Conservation (phyloP, 768 basidiomycete genomes). For the Boletus barrowsii region DNA sequence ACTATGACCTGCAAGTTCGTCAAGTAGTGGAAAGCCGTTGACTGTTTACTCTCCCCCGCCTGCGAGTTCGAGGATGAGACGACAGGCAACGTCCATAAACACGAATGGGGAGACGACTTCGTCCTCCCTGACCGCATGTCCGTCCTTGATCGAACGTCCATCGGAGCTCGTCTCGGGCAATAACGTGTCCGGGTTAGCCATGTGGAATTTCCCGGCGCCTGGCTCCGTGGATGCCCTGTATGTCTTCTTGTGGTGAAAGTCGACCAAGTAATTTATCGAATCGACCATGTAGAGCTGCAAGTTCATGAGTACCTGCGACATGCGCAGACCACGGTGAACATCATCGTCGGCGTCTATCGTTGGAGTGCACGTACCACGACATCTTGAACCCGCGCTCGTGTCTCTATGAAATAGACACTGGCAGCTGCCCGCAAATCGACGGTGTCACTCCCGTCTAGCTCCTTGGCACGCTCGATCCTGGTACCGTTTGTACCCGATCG, state of each 20-base stretch:
- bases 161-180: conserved; percentile 53
- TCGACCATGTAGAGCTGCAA: conserved; percentile 98
- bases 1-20: neutral
- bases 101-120: conserved; percentile 84
- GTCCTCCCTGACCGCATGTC: conserved; percentile 44
- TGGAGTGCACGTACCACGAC: conserved; percentile 69
- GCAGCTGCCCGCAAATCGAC: conserved; percentile 68
- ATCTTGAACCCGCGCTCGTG: conserved; percentile 82
- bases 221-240: conserved; percentile 72
- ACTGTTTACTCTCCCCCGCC: conserved; percentile 48
- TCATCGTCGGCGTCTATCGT: neutral
- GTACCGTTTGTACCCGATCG: conserved; percentile 33
- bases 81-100: conserved; percentile 95
- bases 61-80: conserved; percentile 91
- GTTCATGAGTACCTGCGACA: conserved; percentile 85
- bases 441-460: conserved; percentile 55
- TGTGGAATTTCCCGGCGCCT: conserved; percentile 70
- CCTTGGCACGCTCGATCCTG: conserved; percentile 59
- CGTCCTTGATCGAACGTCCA: conserved; percentile 53
- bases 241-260: conserved; percentile 96
- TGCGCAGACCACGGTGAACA: neutral
- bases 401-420: conserved; percentile 90
- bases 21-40: too few species aligned
- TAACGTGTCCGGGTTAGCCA: conserved; percentile 38
- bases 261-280: conserved; percentile 92